Conservation (phyloP, 2,329 filamentous ascomycete species). For the Pseudopithomyces chartarum region DNA sequence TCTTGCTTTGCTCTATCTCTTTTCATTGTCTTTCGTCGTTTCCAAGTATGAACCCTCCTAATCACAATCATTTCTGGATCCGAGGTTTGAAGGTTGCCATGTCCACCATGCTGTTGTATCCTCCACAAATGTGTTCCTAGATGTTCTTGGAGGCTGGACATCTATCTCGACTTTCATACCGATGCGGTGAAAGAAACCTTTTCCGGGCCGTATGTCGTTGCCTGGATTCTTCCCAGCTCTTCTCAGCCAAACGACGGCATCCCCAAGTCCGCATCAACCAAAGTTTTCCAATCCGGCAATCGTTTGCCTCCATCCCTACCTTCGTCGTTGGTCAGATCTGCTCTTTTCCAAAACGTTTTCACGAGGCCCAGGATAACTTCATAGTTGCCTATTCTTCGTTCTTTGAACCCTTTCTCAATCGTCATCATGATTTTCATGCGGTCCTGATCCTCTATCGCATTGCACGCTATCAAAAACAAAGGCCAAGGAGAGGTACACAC, state of each 20-base stretch:
- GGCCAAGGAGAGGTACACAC: slow-evolving; percentile 58
- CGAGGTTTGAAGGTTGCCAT: no score
- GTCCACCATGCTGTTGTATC: no score
- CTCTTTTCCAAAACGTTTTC: slow-evolving; percentile 54
- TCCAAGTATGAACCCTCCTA: no score
- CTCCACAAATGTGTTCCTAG: no score
- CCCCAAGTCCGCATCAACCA: slow-evolving; percentile 31
- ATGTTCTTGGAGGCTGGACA: no score
- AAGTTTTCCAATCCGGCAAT: slow-evolving; percentile 47
- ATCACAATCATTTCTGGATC: no score
- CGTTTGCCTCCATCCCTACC: slow-evolving; percentile 21
- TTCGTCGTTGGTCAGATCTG: slow-evolving; percentile 48
- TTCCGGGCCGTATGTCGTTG: no score
- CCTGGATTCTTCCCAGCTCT: background rate
- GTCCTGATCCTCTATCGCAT: slow-evolving; percentile 50
- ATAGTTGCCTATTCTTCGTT: slow-evolving; percentile 54
- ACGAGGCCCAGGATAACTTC: slow-evolving; percentile 52
- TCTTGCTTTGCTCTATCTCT: no score
- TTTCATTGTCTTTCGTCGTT: no score
- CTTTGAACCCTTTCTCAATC: slow-evolving; percentile 50
- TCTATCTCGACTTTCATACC: no score
- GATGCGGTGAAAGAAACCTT: no score
- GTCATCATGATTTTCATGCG: slow-evolving; percentile 48
- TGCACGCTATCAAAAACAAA: slow-evolving; percentile 55
- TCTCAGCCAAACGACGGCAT: slow-evolving; percentile 34